phyloP scores from a whole-genome alignment of 495 filamentous ascomycete species.

The Xylaria acuta region DNA sequence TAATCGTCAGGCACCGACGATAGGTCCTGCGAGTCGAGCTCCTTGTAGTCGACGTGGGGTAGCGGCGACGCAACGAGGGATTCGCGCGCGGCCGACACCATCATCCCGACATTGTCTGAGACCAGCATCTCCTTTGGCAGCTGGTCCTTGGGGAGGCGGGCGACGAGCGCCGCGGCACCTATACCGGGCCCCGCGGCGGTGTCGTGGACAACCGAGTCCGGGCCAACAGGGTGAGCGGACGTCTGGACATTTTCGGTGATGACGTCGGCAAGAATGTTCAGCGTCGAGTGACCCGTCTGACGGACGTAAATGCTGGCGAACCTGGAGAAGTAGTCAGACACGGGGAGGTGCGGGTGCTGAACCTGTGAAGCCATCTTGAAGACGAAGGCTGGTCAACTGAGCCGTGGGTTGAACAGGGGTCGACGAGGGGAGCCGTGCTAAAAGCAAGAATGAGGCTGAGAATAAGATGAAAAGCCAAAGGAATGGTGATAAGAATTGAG shows the following conservation, averaged over 20 bases:
- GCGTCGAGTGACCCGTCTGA: slow-evolving; percentile 41
- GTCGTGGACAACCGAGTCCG: slow-evolving; percentile 42
- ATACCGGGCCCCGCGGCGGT: slow-evolving; percentile 46
- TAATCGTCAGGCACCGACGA: slow-evolving; percentile 32
- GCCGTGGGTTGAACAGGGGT: not conserved
- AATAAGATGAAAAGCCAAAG: not conserved
- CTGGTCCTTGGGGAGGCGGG: slow-evolving; percentile 31
- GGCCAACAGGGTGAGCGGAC: slow-evolving; percentile 33
- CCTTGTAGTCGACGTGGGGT: slow-evolving; percentile 30
- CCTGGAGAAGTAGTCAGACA: slow-evolving; percentile 42
- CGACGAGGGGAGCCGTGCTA: not conserved
- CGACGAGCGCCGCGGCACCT: slow-evolving; percentile 39
- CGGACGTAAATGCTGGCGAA: slow-evolving; percentile 37
- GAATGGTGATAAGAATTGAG: not conserved
- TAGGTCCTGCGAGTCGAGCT: slow-evolving; percentile 37
- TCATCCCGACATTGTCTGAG: slow-evolving; percentile 38
- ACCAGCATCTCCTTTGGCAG: slow-evolving; percentile 37
- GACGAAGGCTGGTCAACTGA: not conserved
- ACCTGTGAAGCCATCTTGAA: slow-evolving; percentile 32
- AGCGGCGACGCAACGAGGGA: slow-evolving; percentile 30
- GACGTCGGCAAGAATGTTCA: slow-evolving; percentile 34
- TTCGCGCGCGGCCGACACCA: slow-evolving; percentile 34
- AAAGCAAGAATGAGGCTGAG: not conserved
- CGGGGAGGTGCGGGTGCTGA: slow-evolving; percentile 31
- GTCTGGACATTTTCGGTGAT: slow-evolving; percentile 35